Percentiles rank a stretch among this genome's conserved stretches.
Conservation (phyloP, 2,329 filamentous ascomycete species). For the Zasmidium citrigriseum region DNA sequence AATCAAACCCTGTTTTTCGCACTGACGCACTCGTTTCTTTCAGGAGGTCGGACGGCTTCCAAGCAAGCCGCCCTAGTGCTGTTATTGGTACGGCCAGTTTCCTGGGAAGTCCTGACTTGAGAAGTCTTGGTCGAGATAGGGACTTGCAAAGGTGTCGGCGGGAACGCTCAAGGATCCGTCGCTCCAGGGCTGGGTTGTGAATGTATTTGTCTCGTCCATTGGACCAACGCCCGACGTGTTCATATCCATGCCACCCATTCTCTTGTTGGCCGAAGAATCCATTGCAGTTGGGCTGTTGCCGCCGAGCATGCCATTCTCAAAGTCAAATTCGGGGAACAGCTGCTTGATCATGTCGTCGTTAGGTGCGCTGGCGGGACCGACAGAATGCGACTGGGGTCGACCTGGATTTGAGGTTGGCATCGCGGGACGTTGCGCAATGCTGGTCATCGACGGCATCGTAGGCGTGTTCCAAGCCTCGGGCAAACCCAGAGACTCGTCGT, state of each 20-base stretch:
- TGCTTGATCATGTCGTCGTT: slow-evolving; percentile 33
- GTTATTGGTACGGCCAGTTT: slow-evolving; percentile 33
- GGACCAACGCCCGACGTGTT: slow-evolving; percentile 12
- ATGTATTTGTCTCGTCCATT: slow-evolving; percentile 25
- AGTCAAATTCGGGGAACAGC: slow-evolving; percentile 36
- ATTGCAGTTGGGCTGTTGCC: slow-evolving; percentile 12
- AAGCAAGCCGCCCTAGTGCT: slow-evolving; percentile 14
- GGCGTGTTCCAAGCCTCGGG: slow-evolving; percentile 25
- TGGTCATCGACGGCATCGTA: slow-evolving; percentile 17
- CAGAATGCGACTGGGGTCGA: slow-evolving; percentile 29
- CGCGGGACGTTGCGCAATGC: slow-evolving; percentile 17
- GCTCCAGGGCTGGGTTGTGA: slow-evolving; percentile 34
- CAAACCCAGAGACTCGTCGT: slow-evolving; percentile 16
- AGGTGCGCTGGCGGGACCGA: slow-evolving; percentile 30
- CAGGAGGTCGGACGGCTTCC: slow-evolving; percentile 15
- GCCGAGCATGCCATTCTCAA: slow-evolving; percentile 21
- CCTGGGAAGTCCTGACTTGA: slow-evolving; percentile 24
- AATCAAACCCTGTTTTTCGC: neutral
- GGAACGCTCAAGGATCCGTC: slow-evolving; percentile 35
- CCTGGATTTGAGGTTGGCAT: slow-evolving; percentile 14
- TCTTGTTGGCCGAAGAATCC: slow-evolving; percentile 8
- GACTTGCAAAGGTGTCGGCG: slow-evolving; percentile 30
- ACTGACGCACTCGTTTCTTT: slow-evolving; percentile 6
- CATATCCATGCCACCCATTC: slow-evolving; percentile 8
- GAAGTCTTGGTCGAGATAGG: slow-evolving; percentile 33